Evolutionary conservation across 176 grass and related monocot genomes (phyloP).

Genomic region (Zea mays): Zm-B73-REFERENCE-NAM-5.0 NC_050096.1:85953501-85954000

Average conservation of each 20-base stretch:
- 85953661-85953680: constrained; percentile 91
- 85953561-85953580: constrained; percentile 41
- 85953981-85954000: not conserved
- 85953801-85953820: constrained; percentile 92
- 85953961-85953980: not conserved
- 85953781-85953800: constrained; percentile 99
- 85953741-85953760: not conserved
- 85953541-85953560: constrained; percentile 41
- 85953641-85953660: constrained; percentile 71
- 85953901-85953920: not conserved
- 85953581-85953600: constrained; percentile 70
- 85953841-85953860: constrained; percentile 85
- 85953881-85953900: constrained; percentile 46
- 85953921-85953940: not conserved
- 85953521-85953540: constrained; percentile 67
- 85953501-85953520: constrained; percentile 70
- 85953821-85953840: constrained; percentile 80
- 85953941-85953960: not conserved
- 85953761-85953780: constrained; percentile 88
- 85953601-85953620: constrained; percentile 88
- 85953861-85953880: constrained; percentile 80
- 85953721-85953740: not conserved
- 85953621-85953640: constrained; percentile 81
- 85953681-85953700: constrained; percentile 71
- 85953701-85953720: constrained; percentile 1